Percentiles rank a stretch among this genome's conserved stretches.
phyloP scores from a whole-genome alignment of 2,329 filamentous ascomycete genomes.

The Cercospora nicotianae region DNA sequence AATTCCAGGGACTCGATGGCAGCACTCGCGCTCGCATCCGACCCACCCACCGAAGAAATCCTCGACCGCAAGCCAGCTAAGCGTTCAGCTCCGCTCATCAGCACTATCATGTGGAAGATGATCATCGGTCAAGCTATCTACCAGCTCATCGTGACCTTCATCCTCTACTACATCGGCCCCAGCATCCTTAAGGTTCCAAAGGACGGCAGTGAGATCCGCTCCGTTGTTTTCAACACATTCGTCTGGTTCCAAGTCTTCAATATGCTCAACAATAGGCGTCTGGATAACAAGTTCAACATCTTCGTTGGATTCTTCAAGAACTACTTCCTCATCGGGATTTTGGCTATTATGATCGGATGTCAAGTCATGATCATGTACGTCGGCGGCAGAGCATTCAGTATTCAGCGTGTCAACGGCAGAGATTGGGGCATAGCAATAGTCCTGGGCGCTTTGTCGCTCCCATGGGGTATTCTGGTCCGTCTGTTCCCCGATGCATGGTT shows the following conservation, averaged over 20 bases:
- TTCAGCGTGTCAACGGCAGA: too few species aligned
- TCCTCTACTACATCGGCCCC: conserved; percentile 74
- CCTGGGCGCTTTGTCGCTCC: conserved; percentile 77
- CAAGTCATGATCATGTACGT: conserved; percentile 89
- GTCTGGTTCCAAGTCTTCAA: conserved; percentile 99
- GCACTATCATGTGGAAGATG: conserved; percentile 98
- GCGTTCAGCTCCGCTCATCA: conserved; percentile 75
- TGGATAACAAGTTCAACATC: conserved; percentile 95
- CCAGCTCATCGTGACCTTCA: conserved; percentile 75
- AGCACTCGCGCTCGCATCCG: conserved; percentile 84
- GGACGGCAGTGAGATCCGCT: conserved; percentile 61
- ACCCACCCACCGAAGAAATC: conserved; percentile 78
- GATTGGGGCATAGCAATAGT: conserved; percentile 88
- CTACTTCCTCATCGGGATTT: conserved; percentile 84
- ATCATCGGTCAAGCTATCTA: conserved; percentile 90
- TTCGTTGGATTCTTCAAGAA: conserved; percentile 85
- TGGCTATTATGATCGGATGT: conserved; percentile 80
- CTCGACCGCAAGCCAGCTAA: conserved; percentile 75
- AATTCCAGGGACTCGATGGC: conserved; percentile 73
- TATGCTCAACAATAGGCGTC: conserved; percentile 90
- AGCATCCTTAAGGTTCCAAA: conserved; percentile 58
- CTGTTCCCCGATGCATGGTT: conserved; percentile 74
- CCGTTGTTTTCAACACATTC: conserved; percentile 94
- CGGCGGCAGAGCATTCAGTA: conserved; percentile 55
- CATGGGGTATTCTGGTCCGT: conserved; percentile 77